phyloP scores from a whole-genome alignment of 2,329 filamentous ascomycete genomes.

The Neurospora sp. region DNA sequence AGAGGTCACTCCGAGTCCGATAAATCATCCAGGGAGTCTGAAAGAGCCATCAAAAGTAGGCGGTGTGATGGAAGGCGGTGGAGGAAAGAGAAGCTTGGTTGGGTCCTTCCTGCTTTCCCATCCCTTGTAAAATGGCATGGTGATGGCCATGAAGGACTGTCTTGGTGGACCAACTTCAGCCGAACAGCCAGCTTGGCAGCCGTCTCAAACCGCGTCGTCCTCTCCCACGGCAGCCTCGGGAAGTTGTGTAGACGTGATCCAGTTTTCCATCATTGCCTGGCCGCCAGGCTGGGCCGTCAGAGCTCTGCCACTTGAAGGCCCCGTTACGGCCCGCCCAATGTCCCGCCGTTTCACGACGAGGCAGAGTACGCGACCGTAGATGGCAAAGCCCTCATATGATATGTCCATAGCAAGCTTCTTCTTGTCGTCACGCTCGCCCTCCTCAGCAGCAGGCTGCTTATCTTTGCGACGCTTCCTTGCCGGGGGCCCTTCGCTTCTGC shows the following conservation, averaged over 20 bases:
- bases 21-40: neutral
- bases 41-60: neutral
- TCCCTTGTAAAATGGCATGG: neutral
- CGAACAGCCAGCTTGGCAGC: neutral
- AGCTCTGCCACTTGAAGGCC: constrained; percentile 5
- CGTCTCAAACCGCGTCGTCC: constrained; percentile 14
- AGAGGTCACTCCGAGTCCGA: neutral
- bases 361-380: constrained; percentile 87
- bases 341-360: constrained; percentile 70
- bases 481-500: constrained; percentile 27
- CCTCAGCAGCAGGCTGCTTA: constrained; percentile 18
- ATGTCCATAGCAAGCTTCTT: constrained; percentile 85
- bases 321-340: constrained; percentile 18
- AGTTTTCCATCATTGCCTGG: constrained; percentile 72
- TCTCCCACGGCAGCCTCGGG: constrained; percentile 29
- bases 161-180: neutral
- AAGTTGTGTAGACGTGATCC: constrained; percentile 71
- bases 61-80: neutral
- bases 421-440: constrained; percentile 54
- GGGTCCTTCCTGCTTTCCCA: neutral
- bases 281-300: constrained; percentile 29
- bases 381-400: constrained; percentile 89
- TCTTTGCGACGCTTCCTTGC: constrained; percentile 34
- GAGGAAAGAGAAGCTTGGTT: neutral
- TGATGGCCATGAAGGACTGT: neutral